Evolutionary conservation across 768 basidiomycete species (phyloP), one percentile per base, ranked within the genome.

Genomic region (Gloeostereum incarnatum): DNA sequence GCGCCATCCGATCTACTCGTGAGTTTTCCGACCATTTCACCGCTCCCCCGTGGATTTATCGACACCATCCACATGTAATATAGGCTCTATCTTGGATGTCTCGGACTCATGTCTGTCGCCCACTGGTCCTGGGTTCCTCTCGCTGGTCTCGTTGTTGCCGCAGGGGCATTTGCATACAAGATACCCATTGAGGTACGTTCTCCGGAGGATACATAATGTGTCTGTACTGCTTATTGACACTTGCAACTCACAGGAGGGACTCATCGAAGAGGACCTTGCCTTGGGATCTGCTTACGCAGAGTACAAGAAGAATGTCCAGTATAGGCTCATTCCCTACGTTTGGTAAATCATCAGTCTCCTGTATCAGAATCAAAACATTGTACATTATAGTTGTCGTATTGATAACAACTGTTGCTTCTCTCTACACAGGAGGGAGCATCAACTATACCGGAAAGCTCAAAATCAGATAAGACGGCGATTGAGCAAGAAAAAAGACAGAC

Each of bases 1-100:
- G 23, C 62, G 63, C 25, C 63, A 64, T 36, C 62, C 62, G 2
- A 38, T 41, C 9, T 63, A 63, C 40, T 50, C 47, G 60, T 61
- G 39, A 38, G 56, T 47, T n/a, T n/a, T n/a, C n/a, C 5, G n/a
- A 20, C 11, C 29, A 26, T 40, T 14, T 8, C 1, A 23, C 20
- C 4, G 23, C 2, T 20, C 6, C 23, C 20, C 6, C 13, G 6
- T 11, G 11, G 5, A 10, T 18, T 23, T 25, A 10, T 14, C 3
- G 13, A 4, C 8, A 53, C 51, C 23, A 35, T 19, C 29, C 4
- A 22, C 11, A 18, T 22, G 6, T 34, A n/a, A 6, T 19, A 33
- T 2, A 47, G 44, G 26, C 3, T 42, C n/a, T 44, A 53, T 40
- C 44, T 61, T 14, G 38, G 49, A 3, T 51, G 61, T 36, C 46